Percentiles rank a stretch among this genome's conserved stretches.
Conservation (phyloP, 2,329 filamentous ascomycete genomes). For the Cladorrhinum sp. region DNA sequence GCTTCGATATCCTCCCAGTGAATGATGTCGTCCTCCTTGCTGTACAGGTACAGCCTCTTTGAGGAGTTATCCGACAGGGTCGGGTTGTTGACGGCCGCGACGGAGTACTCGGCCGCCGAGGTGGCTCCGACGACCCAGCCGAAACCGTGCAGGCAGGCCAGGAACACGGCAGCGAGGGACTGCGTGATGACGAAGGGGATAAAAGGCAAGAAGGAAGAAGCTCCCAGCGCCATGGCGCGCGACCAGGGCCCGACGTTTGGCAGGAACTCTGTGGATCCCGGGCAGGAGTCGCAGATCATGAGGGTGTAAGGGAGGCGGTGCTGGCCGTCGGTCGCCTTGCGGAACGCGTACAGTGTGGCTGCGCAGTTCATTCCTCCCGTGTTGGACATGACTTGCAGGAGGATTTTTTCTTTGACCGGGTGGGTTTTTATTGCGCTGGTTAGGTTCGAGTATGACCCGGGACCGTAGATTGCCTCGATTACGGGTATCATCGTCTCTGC, state of each 20-base stretch:
- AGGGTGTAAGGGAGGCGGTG: conserved; percentile 46
- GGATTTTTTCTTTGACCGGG: conserved; percentile 32
- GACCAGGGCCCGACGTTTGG: conserved; percentile 50
- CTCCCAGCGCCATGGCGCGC: conserved; percentile 50
- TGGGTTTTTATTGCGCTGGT: conserved; percentile 21
- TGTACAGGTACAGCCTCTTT: conserved; percentile 56
- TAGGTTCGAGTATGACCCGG: conserved; percentile 9
- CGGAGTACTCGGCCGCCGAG: conserved; percentile 40
- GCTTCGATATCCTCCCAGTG: conserved; percentile 52
- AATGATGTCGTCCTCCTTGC: conserved; percentile 56
- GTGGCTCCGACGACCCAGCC: conserved; percentile 39
- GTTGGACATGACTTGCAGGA: conserved; percentile 57
- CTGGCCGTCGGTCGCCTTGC: conserved; percentile 32
- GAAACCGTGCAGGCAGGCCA: conserved; percentile 37
- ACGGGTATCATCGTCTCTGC: conserved; percentile 45
- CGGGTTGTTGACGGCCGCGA: conserved; percentile 37
- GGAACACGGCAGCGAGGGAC: conserved; percentile 42
- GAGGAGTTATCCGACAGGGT: conserved; percentile 36
- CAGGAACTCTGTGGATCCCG: conserved; percentile 43
- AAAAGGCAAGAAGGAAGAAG: conserved; percentile 28
- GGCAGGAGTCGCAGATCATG: conserved; percentile 51
- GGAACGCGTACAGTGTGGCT: conserved; percentile 47
- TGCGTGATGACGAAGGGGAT: conserved; percentile 48
- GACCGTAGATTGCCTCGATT: conserved; percentile 38
- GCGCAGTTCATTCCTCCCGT: conserved; percentile 54